These are phyloP conservation scores for Tricladium varicosporioides DNA, from an alignment of 2,329 filamentous ascomycete species.

Conservation along the genomic window DNA sequence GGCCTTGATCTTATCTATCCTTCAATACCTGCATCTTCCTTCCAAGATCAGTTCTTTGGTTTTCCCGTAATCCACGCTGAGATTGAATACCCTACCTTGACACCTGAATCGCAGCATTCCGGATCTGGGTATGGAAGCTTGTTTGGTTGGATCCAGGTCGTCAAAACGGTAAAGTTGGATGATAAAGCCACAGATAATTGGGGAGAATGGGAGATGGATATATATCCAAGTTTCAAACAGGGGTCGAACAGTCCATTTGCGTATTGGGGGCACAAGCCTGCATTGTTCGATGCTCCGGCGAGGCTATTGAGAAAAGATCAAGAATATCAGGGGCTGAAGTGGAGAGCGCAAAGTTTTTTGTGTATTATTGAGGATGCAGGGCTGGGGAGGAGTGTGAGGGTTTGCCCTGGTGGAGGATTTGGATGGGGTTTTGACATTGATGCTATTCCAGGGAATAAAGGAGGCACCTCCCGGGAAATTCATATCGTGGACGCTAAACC, in stretches of 20 bases:
- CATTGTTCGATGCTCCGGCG: neutral
- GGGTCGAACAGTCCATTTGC: neutral
- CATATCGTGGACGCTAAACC: neutral
- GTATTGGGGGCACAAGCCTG: neutral
- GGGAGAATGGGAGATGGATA: neutral
- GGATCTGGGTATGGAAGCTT: neutral
- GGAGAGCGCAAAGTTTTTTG: conserved; percentile 1
- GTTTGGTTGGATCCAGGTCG: neutral
- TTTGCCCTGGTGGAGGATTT: neutral
- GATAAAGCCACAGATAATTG: neutral
- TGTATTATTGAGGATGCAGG: neutral
- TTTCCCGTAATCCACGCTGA: neutral
- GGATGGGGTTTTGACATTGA: neutral
- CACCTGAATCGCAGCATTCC: neutral
- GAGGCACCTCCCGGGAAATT: neutral
- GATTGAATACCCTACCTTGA: neutral
- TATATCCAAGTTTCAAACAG: neutral
- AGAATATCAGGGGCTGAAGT: neutral
- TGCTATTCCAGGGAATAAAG: neutral
- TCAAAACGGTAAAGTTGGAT: neutral
- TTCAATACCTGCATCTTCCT: neutral
- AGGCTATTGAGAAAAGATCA: neutral
- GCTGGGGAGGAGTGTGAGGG: neutral
- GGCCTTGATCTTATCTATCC: neutral
- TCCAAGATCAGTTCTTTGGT: neutral